phyloP scores from a whole-genome alignment of 148 eudicot genomes.

The Vaccinium macrocarpon region DNA sequence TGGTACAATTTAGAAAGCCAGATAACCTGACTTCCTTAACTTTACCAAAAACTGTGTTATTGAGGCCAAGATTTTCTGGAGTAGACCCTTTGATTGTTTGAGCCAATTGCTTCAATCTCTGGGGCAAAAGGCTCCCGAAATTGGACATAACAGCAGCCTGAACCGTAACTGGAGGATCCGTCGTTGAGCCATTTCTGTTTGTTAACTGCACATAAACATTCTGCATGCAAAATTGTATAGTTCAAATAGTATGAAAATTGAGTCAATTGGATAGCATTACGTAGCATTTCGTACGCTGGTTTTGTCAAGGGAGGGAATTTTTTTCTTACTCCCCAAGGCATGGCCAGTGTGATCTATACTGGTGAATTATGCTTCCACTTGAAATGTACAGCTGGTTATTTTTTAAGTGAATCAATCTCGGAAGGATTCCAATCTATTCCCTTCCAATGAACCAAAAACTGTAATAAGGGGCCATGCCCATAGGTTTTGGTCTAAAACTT shows the following conservation, averaged over 20 bases:
- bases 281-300: neutral
- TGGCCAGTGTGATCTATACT: neutral
- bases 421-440: neutral
- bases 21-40: slow-evolving; percentile 60
- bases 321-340: neutral
- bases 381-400: neutral
- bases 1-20: slow-evolving; percentile 36
- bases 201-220: slow-evolving; percentile 50
- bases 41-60: slow-evolving; percentile 58
- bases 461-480: neutral
- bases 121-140: slow-evolving; percentile 36
- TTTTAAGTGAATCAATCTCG: neutral
- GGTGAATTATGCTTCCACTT: neutral
- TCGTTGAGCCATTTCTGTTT: slow-evolving; percentile 53
- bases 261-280: neutral
- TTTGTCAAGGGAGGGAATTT: neutral
- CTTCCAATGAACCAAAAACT: neutral
- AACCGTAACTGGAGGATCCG: slow-evolving; percentile 46
- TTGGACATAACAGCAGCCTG: slow-evolving; percentile 49
- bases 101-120: slow-evolving; percentile 61
- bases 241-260: neutral
- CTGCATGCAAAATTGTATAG: slow-evolving; percentile 31
- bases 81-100: slow-evolving; percentile 41
- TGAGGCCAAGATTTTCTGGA: slow-evolving; percentile 52
- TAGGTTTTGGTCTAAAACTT: neutral